phyloP scores from a whole-genome alignment of 2,329 filamentous ascomycete species.

The Pseudogymnoascus sp. region DNA sequence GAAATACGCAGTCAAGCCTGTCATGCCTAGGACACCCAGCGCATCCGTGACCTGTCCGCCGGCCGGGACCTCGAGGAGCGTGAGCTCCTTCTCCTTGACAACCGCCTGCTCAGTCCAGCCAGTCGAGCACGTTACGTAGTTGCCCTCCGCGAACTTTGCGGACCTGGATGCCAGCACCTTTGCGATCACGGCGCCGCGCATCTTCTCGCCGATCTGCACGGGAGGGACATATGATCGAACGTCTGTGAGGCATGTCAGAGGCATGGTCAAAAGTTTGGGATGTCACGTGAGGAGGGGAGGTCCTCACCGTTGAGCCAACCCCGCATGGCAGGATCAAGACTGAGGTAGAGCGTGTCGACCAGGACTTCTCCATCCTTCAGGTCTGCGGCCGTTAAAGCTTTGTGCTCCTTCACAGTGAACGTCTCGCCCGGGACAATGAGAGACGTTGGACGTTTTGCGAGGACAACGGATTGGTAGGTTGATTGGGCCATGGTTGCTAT shows the following conservation, averaged over 20 bases:
- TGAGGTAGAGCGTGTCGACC: conserved; percentile 53
- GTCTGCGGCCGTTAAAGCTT: conserved; percentile 36
- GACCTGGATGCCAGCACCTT: conserved; percentile 55
- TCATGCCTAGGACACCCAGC: conserved; percentile 48
- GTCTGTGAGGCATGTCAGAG: conserved; percentile 23
- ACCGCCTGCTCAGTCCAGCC: conserved; percentile 64
- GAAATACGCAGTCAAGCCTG: conserved; percentile 57
- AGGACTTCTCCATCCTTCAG: conserved; percentile 59
- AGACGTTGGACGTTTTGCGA: conserved; percentile 54
- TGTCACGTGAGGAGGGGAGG: conserved; percentile 9
- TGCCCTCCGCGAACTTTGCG: conserved; percentile 45
- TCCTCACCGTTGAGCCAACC: conserved; percentile 55
- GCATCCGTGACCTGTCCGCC: conserved; percentile 46
- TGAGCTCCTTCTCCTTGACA: conserved; percentile 42
- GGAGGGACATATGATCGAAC: conserved; percentile 58
- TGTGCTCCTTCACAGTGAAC: conserved; percentile 45
- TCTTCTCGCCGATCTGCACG: conserved; percentile 57
- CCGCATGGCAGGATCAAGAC: conserved; percentile 69
- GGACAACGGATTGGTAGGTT: conserved; percentile 37
- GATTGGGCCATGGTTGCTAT: conserved; percentile 11
- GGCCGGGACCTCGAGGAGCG: conserved; percentile 33
- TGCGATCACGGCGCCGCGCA: conserved; percentile 55
- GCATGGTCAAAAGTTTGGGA: background rate
- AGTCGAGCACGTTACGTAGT: conserved; percentile 43
- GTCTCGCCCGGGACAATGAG: conserved; percentile 58